A percentile compares a stretch with the other conserved stretches of the same genome.
These are phyloP conservation scores for Polyporus tsugae DNA, from an alignment of 1,284 basidiomycete species.

Conservation along the genomic window DNA sequence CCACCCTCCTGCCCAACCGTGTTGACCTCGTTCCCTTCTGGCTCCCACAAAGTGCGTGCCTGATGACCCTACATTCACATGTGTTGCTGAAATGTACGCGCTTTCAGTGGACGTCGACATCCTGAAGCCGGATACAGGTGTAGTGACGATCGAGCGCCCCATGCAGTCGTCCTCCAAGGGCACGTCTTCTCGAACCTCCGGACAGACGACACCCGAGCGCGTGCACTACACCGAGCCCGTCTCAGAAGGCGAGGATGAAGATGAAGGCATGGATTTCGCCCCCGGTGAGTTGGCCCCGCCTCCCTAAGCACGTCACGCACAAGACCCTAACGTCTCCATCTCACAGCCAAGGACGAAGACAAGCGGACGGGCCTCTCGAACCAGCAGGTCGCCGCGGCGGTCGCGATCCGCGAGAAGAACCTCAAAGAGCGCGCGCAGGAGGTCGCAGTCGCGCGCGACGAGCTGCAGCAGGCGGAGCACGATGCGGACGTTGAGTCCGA, in stretches of 20 bases:
- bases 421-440: constrained; percentile 59
- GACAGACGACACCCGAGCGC: constrained; percentile 56
- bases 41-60: constrained; percentile 88
- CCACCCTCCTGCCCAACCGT: constrained; percentile 90
- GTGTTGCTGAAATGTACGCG: constrained; percentile 14
- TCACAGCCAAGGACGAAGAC: constrained; percentile 75
- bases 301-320: background rate
- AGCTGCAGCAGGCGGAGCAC: constrained; percentile 19
- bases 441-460: constrained; percentile 20
- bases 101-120: constrained; percentile 90
- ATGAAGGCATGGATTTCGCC: constrained; percentile 73
- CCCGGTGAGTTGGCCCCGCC: constrained; percentile 44
- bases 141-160: constrained; percentile 83
- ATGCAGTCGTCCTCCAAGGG: constrained; percentile 52
- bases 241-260: constrained; percentile 92
- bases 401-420: constrained; percentile 83
- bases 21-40: constrained; percentile 99
- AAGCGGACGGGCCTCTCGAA: constrained; percentile 79
- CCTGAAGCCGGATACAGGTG: constrained; percentile 85
- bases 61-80: no score
- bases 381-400: constrained; percentile 78
- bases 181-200: constrained; percentile 59
- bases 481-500: constrained; percentile 41
- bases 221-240: constrained; percentile 82
- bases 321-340: background rate